These are phyloP conservation scores for Phytopythium aichiense DNA, from an alignment of 352 stramenopile species.

Conservation along the genomic window DNA sequence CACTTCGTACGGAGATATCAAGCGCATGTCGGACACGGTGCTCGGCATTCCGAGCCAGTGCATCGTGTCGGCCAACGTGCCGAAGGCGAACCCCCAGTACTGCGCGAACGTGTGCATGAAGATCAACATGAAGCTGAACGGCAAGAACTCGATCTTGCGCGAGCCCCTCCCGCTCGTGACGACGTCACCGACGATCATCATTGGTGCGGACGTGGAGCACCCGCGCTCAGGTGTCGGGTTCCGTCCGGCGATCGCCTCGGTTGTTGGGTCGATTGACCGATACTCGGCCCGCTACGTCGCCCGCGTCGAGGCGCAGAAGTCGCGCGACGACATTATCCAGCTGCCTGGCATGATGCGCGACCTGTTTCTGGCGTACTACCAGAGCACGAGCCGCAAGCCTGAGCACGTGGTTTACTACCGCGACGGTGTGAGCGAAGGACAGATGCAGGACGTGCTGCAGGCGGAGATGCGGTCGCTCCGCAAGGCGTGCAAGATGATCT, in stretches of 20 bases:
- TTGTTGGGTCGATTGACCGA: conserved; percentile 74
- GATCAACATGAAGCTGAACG: conserved; percentile 77
- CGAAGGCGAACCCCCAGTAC: conserved; percentile 45
- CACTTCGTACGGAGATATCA: conserved; percentile 62
- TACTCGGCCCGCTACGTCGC: conserved; percentile 60
- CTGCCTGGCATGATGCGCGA: conserved; percentile 61
- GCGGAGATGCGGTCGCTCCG: conserved; percentile 75
- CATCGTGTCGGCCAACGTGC: conserved; percentile 48
- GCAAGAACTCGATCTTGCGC: conserved; percentile 54
- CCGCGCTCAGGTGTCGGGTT: conserved; percentile 49
- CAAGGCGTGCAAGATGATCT: conserved; percentile 55
- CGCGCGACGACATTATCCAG: conserved; percentile 47
- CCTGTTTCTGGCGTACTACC: conserved; percentile 75
- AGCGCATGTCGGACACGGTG: conserved; percentile 63
- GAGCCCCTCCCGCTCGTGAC: conserved; percentile 45
- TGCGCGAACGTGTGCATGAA: conserved; percentile 65
- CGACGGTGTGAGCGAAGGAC: conserved; percentile 87
- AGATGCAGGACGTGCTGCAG: conserved; percentile 83
- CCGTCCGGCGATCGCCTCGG: conserved; percentile 68
- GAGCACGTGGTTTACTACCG: conserved; percentile 83
- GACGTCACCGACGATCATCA: conserved; percentile 60
- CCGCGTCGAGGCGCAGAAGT: conserved; percentile 48
- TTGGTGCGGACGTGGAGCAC: conserved; percentile 76
- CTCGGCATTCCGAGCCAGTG: conserved; percentile 71
- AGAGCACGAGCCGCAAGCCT: conserved; percentile 64